Conservation (phyloP, 1,284 basidiomycete species). For the Ustilago sp. region DNA sequence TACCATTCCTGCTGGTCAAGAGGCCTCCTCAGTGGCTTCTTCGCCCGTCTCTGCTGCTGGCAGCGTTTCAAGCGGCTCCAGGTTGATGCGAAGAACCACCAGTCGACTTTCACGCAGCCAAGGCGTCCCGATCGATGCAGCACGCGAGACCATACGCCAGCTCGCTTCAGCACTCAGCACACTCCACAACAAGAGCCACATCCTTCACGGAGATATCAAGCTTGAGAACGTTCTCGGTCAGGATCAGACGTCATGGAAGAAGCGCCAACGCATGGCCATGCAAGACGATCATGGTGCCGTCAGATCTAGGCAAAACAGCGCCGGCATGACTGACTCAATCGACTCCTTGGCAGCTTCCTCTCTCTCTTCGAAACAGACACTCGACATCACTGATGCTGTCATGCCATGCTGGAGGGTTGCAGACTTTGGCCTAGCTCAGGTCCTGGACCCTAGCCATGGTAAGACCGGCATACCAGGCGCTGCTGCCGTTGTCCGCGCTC, state of each 20-base stretch:
- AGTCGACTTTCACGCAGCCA: slow-evolving; percentile 42
- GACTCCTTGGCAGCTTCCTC: slow-evolving; percentile 30
- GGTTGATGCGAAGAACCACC: slow-evolving; percentile 33
- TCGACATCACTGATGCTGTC: slow-evolving; percentile 69
- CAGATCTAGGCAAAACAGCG: slow-evolving; percentile 26
- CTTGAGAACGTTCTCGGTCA: slow-evolving; percentile 87
- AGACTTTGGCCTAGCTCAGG: slow-evolving; percentile 82
- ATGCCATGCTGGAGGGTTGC: slow-evolving; percentile 72
- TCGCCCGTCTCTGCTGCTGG: slow-evolving; percentile 43
- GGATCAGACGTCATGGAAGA: slow-evolving; percentile 44
- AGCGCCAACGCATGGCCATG: slow-evolving; percentile 33
- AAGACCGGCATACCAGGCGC: slow-evolving; percentile 15
- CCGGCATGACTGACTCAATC: slow-evolving; percentile 24
- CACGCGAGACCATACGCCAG: slow-evolving; percentile 88
- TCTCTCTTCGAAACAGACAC: slow-evolving; percentile 69
- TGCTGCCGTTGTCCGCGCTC: slow-evolving; percentile 36
- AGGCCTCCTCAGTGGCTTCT: slow-evolving; percentile 30
- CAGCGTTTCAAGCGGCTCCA: slow-evolving; percentile 38
- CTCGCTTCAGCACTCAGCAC: slow-evolving; percentile 87
- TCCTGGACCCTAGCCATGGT: slow-evolving; percentile 17
- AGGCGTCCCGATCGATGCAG: slow-evolving; percentile 71
- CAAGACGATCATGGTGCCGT: neutral
- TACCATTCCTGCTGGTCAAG: slow-evolving; percentile 47
- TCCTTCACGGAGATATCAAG: slow-evolving; percentile 79
- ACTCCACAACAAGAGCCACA: slow-evolving; percentile 81